These are phyloP conservation scores for Phytophthora brassicae DNA, from an alignment of 352 stramenopile species.

Conservation along the genomic window DNA sequence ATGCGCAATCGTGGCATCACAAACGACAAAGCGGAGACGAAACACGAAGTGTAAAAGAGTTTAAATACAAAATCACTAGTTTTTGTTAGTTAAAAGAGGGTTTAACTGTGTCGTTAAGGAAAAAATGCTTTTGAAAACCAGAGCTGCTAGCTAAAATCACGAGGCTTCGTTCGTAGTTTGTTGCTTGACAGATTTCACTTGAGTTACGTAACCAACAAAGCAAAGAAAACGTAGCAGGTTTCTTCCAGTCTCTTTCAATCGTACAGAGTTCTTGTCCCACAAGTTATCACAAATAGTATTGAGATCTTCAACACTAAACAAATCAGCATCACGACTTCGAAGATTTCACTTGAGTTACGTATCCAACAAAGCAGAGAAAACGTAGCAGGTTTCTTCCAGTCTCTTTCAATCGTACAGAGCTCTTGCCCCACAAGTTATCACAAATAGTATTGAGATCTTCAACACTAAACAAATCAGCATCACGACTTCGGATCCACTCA, in stretches of 20 bases:
- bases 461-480: constrained; percentile 24
- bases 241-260: constrained; percentile 34
- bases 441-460: constrained; percentile 31
- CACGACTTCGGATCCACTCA: constrained; percentile 50
- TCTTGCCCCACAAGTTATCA: constrained; percentile 8
- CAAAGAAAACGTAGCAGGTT: constrained; percentile 58
- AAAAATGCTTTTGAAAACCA: too few species aligned
- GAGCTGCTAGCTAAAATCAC: not conserved
- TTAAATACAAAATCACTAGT: too few species aligned
- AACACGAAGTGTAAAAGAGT: too few species aligned
- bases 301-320: constrained; percentile 37
- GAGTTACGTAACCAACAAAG: constrained; percentile 45
- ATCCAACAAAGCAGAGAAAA: constrained; percentile 53
- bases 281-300: constrained; percentile 1
- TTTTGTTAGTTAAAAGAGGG: too few species aligned
- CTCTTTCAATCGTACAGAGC: constrained; percentile 22
- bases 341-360: constrained; percentile 42
- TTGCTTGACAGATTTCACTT: constrained; percentile 28
- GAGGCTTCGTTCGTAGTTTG: not conserved
- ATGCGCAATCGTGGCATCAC: constrained; percentile 45
- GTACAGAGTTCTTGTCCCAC: constrained; percentile 2
- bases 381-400: constrained; percentile 45
- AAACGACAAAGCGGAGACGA: not conserved
- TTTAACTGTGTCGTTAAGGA: too few species aligned
- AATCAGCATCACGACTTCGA: constrained; percentile 9